Conservation (phyloP, 176 grass and related monocot genomes). For the Poa annua region DNA sequence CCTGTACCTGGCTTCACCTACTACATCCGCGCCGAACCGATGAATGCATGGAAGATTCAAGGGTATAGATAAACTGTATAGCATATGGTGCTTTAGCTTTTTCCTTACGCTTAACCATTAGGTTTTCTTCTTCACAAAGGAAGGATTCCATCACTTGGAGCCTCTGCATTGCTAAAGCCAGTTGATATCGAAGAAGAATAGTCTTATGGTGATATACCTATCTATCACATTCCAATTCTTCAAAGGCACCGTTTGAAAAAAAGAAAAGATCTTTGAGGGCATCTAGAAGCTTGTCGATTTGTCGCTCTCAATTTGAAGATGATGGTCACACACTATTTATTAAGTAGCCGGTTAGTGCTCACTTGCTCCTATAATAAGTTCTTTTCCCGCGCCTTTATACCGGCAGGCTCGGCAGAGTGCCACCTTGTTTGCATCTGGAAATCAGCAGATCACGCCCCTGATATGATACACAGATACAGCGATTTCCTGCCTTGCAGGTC, state of each 20-base stretch:
- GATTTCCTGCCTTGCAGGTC: constrained; percentile 14
- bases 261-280: neutral
- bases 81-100: constrained; percentile 17
- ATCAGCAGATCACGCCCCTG: neutral
- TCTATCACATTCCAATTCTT: constrained; percentile 33
- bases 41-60: neutral
- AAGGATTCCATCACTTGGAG: neutral
- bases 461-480: neutral
- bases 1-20: constrained; percentile 36
- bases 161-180: neutral
- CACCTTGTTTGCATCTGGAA: constrained; percentile 5
- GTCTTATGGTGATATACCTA: neutral
- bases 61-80: neutral
- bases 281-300: constrained; percentile 42
- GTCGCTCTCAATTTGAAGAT: constrained; percentile 14
- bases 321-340: neutral
- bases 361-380: constrained; percentile 1
- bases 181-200: neutral
- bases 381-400: neutral
- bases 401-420: neutral
- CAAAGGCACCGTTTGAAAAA: constrained; percentile 10
- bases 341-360: constrained; percentile 27
- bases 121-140: constrained; percentile 18
- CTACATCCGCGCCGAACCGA: constrained; percentile 9
- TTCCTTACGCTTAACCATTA: neutral